These are phyloP conservation scores for Apodospora peruviana DNA, from an alignment of 495 filamentous ascomycete species.

Conservation along the genomic window DNA sequence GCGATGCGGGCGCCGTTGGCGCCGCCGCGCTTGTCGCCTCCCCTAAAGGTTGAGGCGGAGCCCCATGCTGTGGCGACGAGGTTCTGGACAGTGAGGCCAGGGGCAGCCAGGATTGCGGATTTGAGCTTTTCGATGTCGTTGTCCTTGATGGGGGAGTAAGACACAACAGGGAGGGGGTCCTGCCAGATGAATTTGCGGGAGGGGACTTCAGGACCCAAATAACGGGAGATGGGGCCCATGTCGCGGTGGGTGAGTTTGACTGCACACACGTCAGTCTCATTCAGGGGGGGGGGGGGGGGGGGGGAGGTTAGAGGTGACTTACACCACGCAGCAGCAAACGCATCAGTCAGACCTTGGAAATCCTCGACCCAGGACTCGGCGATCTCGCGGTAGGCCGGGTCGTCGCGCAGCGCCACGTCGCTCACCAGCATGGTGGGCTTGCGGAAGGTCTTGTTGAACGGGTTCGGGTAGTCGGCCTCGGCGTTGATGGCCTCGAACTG, in stretches of 20 bases:
- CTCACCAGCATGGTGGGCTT: conserved; percentile 64
- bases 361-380: conserved; percentile 58
- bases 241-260: conserved; percentile 72
- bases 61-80: conserved; percentile 62
- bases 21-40: conserved; percentile 69
- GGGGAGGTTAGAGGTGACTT: too few species aligned
- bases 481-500: conserved; percentile 64
- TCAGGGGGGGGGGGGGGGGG: too few species aligned
- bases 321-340: conserved; percentile 62
- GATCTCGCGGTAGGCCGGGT: conserved; percentile 68
- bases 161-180: conserved; percentile 53
- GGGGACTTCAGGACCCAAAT: conserved; percentile 65
- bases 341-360: conserved; percentile 58
- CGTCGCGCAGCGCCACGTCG: conserved; percentile 61
- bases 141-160: conserved; percentile 51
- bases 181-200: conserved; percentile 58
- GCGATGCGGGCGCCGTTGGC: conserved; percentile 71
- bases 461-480: conserved; percentile 50
- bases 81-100: conserved; percentile 43
- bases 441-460: conserved; percentile 50
- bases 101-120: conserved; percentile 55
- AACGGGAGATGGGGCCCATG: conserved; percentile 61
- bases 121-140: conserved; percentile 57
- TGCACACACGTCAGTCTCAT: too few species aligned
- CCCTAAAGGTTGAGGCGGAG: conserved; percentile 66